These are phyloP conservation scores for Aureobasidium sp. DNA, from an alignment of 2,329 filamentous ascomycete species.

Conservation along the genomic window DNA sequence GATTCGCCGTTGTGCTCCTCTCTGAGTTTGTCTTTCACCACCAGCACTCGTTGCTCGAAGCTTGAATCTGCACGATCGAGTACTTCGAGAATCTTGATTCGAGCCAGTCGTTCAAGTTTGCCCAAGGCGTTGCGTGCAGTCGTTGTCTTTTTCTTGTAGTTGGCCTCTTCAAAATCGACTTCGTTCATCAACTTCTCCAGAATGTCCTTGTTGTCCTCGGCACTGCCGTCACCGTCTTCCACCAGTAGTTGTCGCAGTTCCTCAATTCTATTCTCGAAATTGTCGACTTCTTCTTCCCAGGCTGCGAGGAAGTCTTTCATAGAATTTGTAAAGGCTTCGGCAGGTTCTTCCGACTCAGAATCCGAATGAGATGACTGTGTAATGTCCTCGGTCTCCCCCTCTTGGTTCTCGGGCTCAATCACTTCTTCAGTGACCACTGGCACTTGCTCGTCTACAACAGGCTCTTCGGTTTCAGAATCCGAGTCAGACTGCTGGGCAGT, in stretches of 20 bases:
- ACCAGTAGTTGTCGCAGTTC: not conserved
- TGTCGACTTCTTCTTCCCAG: constrained; percentile 3
- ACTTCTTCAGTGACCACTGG: not conserved
- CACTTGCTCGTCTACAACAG: not conserved
- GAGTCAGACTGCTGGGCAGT: not conserved
- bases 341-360: not conserved
- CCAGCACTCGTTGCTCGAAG: not conserved
- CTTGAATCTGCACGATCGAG: not conserved
- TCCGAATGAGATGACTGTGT: not conserved
- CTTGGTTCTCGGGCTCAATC: not conserved
- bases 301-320: not conserved
- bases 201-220: not conserved
- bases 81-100: not conserved
- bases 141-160: constrained; percentile 1
- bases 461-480: not conserved
- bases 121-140: not conserved
- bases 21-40: not conserved
- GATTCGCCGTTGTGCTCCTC: constrained; percentile 7
- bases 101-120: not conserved
- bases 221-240: not conserved
- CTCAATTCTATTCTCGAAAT: not conserved
- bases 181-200: constrained; percentile 3
- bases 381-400: not conserved
- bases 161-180: not conserved
- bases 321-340: constrained; percentile 1